These are phyloP conservation scores for Fragaria vesca DNA, from an alignment of 306 rosid species.

Conservation along the genomic window DNA sequence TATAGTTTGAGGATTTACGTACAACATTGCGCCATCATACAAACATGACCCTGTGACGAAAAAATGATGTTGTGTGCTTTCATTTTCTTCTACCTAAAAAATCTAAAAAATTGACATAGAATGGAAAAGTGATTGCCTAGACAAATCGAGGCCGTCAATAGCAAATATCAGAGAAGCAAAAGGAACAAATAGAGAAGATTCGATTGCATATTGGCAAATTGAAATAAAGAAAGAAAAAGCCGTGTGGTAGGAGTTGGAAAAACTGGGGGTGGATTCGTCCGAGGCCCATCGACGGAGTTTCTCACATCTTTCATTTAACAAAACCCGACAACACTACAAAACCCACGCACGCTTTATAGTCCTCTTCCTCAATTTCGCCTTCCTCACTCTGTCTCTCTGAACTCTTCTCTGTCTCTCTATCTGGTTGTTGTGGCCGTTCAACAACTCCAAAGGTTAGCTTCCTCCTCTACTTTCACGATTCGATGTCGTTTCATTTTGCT, in stretches of 20 bases:
- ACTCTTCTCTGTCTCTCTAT: not conserved
- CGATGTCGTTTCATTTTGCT: not conserved
- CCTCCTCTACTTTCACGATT: not conserved
- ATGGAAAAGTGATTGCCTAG: not conserved
- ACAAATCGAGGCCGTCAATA: constrained; percentile 20
- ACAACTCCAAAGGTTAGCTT: constrained; percentile 4
- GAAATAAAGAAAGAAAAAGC: not conserved
- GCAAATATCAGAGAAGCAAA: not conserved
- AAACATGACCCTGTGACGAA: not conserved
- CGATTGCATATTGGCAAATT: not conserved
- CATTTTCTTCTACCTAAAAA: not conserved
- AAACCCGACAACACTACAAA: constrained; percentile 12
- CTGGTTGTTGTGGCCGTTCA: not conserved
- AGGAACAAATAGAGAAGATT: constrained; percentile 19
- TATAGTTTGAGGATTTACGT: too few relatives aligned
- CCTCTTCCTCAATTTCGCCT: not conserved
- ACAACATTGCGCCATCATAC: not conserved
- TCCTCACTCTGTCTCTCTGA: not conserved
- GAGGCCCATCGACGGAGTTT: constrained; percentile 40
- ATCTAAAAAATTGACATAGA: not conserved
- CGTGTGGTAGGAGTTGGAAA: not conserved
- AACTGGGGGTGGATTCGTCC: constrained; percentile 11
- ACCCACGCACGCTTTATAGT: not conserved
- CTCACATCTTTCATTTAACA: not conserved
- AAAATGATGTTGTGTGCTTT: too few relatives aligned